Base-by-base conservation (phyloP, 441 rosid species). In the Populus hybrid region DNA sequence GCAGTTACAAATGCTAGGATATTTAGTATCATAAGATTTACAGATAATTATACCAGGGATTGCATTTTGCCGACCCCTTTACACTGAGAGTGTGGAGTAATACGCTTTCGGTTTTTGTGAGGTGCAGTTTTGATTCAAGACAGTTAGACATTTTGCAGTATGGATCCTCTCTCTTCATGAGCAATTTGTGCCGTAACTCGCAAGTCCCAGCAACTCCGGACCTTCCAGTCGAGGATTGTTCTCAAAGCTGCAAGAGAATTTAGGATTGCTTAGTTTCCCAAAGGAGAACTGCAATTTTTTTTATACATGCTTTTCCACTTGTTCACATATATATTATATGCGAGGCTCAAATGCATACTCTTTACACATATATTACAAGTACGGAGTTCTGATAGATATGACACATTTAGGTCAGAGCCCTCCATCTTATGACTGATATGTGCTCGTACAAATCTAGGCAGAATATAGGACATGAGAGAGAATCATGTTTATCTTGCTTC, bases 161-260 rank as follows among this genome's bases (percentile, higher is more conserved):
- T 7, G 6, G 21, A 29, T 16, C n/a, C 61, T 9, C 28, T 40
- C 66, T 45, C 78, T 81, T 90, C 84, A 95, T 7, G 84, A 83
- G 87, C 99, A 95, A 86, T 92, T 93, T 35, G 97, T 95, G 76
- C 91, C 97, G 2, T 95, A 95, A 80, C 90, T 93, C 29, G 95
- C 99, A 18, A 95, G 95, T 72, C 99, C 99, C 76, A 91, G 81
- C 86, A 95, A 75, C 83, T 95, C 93, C 0, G 99, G 99, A 69
- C 99, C 99, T 88, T 93, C 99, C 65, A 95, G 83, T 59, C 95
- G 88, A 20, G 90, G n/a, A n/a, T n/a, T n/a, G n/a, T n/a, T n/a
- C n/a, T n/a, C n/a, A n/a, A n/a, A n/a, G n/a, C n/a, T n/a, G 78
- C 89, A 84, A 2, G 74, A 71, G 11, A 45, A 14, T 3, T 40